These are phyloP conservation scores for Rhizopogon salebrosus DNA, from an alignment of 768 basidiomycete genomes.

Conservation along the genomic window DNA sequence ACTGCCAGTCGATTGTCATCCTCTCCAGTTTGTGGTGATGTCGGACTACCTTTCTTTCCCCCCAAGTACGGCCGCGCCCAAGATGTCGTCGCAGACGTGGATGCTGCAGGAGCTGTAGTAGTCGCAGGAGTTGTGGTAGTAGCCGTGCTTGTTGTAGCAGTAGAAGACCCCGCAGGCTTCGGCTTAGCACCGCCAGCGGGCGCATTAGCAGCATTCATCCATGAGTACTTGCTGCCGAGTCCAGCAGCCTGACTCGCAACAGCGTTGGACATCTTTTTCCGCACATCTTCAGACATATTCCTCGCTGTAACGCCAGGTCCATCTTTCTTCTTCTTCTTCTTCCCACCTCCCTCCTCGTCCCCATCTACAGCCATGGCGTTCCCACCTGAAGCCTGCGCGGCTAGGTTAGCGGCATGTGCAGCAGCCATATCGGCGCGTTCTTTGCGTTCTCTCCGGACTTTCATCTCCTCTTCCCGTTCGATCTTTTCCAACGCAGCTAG, in stretches of 20 bases:
- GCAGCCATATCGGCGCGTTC: constrained; percentile 70
- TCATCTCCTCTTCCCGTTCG: constrained; percentile 82
- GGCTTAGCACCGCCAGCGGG: constrained; percentile 38
- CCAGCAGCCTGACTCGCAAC: constrained; percentile 89
- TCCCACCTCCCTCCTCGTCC: constrained; percentile 57
- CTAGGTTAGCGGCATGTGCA: constrained; percentile 59
- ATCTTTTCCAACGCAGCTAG: constrained; percentile 67
- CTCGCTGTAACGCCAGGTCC: constrained; percentile 79
- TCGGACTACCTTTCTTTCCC: constrained; percentile 36
- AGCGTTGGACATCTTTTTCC: constrained; percentile 89
- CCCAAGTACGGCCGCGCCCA: constrained; percentile 66
- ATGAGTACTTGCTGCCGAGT: constrained; percentile 74
- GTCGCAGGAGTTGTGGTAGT: constrained; percentile 22
- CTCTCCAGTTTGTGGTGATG: constrained; percentile 36
- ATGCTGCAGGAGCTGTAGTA: constrained; percentile 28
- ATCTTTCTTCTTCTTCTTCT: constrained; percentile 78
- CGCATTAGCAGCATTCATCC: constrained; percentile 73
- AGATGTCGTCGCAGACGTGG: constrained; percentile 26
- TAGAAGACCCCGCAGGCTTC: constrained; percentile 26
- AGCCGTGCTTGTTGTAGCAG: constrained; percentile 24
- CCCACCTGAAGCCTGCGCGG: constrained; percentile 47
- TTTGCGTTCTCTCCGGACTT: constrained; percentile 69
- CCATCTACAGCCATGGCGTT: constrained; percentile 31
- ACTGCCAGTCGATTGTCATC: constrained; percentile 56
- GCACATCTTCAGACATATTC: constrained; percentile 88